Percentiles rank a stretch among this genome's conserved stretches.
Evolutionary conservation across 257 asterid genomes (phyloP).

Genomic region (Solanum dulcamara): DNA sequence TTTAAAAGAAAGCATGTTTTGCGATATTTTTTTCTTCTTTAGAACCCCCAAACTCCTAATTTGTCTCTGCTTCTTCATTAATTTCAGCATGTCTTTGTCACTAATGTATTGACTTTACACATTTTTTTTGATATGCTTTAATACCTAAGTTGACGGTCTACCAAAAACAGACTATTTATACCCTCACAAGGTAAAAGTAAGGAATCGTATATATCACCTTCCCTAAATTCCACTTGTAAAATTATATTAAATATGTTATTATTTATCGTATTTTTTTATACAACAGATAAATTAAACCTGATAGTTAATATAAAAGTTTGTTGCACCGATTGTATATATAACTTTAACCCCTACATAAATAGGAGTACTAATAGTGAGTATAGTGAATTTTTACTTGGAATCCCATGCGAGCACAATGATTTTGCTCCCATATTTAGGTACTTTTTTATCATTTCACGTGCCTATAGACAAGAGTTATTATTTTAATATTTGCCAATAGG

Average conservation of each 20-base stretch:
- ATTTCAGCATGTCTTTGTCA: neutral
- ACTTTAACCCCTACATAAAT: neutral
- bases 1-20: no score
- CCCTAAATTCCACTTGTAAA: neutral
- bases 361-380: neutral
- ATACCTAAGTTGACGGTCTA: neutral
- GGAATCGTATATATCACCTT: neutral
- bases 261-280: no score
- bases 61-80: neutral
- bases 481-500: neutral
- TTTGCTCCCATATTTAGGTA: neutral
- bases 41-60: neutral
- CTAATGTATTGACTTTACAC: neutral
- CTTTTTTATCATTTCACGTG: neutral
- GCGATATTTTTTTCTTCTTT: neutral
- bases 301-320: neutral
- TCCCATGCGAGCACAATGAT: constrained; percentile 15
- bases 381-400: neutral
- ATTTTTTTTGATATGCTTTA: neutral
- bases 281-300: neutral
- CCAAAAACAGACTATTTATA: neutral
- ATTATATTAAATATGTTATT: no score
- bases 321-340: no score
- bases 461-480: neutral
- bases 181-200: neutral